These are phyloP conservation scores for Coprinopsis strossmayeri DNA, from an alignment of 768 basidiomycete species.

Conservation along the genomic window DNA sequence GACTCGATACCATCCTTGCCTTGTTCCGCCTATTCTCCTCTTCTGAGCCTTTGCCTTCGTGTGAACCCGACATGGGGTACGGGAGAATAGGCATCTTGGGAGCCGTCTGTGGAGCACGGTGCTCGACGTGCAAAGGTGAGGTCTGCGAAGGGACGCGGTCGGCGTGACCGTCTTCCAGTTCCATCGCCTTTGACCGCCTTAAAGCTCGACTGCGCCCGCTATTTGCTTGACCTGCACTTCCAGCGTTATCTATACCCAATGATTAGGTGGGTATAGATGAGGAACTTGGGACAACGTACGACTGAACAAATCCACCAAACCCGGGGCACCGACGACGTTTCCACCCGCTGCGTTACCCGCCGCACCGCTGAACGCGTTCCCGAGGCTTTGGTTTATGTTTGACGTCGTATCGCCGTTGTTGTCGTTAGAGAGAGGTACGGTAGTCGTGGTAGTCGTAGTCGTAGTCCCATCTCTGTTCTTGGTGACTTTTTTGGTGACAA, in stretches of 20 bases:
- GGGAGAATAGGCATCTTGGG: neutral
- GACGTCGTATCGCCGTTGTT: neutral
- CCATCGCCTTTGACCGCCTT: neutral
- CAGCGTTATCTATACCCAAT: conserved; percentile 29
- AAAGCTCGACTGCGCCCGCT: conserved; percentile 20
- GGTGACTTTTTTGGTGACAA: neutral
- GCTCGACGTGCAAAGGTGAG: neutral
- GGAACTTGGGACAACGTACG: conserved; percentile 5
- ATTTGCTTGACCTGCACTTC: conserved; percentile 25
- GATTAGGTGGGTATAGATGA: neutral
- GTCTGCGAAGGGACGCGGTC: neutral
- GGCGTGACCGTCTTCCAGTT: neutral
- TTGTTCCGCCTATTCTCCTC: no score
- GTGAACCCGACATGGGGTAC: neutral
- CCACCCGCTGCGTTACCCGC: conserved; percentile 32
- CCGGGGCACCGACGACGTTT: conserved; percentile 17
- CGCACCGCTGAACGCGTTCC: conserved; percentile 21
- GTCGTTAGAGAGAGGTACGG: neutral
- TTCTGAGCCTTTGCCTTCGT: no score
- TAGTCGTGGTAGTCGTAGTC: conserved; percentile 6
- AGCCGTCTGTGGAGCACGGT: neutral
- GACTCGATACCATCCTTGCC: no score
- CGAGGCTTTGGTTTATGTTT: conserved; percentile 15
- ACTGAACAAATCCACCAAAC: conserved; percentile 6
- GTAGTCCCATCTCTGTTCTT: conserved; percentile 1